Percentiles rank a stretch among this genome's conserved stretches.
Conservation (phyloP, 148 eudicot species). For the Beta vulgaris region DNA sequence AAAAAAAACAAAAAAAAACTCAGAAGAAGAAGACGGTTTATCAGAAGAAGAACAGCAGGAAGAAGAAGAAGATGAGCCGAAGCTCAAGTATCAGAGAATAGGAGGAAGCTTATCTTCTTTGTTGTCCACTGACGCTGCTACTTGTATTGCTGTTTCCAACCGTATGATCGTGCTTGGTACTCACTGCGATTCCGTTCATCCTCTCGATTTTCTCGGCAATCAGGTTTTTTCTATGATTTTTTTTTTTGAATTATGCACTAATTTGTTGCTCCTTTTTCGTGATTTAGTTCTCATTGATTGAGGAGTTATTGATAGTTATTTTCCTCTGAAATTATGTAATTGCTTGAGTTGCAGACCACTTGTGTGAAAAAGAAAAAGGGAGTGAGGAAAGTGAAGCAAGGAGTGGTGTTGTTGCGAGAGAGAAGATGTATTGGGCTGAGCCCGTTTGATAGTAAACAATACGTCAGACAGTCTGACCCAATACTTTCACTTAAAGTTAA, state of each 20-base stretch:
- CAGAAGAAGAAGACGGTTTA: constrained; percentile 30
- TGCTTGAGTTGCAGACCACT: no score
- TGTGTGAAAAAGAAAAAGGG: no score
- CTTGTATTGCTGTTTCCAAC: constrained; percentile 77
- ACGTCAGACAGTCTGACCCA: no score
- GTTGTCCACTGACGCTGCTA: constrained; percentile 57
- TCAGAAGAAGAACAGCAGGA: constrained; percentile 45
- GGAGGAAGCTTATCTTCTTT: constrained; percentile 81
- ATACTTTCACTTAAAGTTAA: no score
- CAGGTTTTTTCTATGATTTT: constrained; percentile 38
- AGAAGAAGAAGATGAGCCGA: constrained; percentile 82
- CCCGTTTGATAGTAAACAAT: no score
- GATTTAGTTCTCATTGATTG: not conserved
- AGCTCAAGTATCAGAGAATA: constrained; percentile 95
- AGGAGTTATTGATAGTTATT: not conserved
- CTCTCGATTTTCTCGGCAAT: constrained; percentile 94
- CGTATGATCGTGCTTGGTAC: constrained; percentile 98
- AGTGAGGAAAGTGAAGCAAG: no score
- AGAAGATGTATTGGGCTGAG: no score
- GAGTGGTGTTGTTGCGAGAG: no score
- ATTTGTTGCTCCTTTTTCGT: not conserved
- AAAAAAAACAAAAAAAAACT: no score
- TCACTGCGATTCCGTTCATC: constrained; percentile 62
- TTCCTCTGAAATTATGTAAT: no score
- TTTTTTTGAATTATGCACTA: not conserved